Percentiles rank a stretch among this genome's conserved stretches.
phyloP scores from a whole-genome alignment of 164 flowering plant species.

The Litsea cubeba region DNA sequence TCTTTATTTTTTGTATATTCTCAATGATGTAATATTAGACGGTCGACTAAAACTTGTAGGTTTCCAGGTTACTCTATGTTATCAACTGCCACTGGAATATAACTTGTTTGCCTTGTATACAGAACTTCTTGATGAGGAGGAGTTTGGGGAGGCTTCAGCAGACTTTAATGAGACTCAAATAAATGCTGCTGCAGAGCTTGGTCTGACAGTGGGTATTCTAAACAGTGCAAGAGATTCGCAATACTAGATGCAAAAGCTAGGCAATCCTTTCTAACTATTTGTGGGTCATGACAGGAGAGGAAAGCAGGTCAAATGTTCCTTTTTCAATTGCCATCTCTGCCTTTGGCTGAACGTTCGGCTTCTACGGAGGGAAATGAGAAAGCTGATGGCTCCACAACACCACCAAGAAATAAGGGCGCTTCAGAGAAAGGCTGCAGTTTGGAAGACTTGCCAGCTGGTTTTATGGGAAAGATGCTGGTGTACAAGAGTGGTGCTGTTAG shows the following conservation, averaged over 20 bases:
- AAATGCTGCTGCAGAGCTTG: slow-evolving; percentile 65
- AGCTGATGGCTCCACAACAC: slow-evolving; percentile 8
- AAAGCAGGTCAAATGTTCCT: slow-evolving; percentile 35
- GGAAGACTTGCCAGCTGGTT: slow-evolving; percentile 53
- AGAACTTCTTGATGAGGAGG: slow-evolving; percentile 61
- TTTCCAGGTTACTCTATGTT: background rate
- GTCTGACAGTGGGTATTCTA: slow-evolving; percentile 45
- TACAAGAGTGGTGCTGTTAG: slow-evolving; percentile 79
- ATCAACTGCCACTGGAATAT: background rate
- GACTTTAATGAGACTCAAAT: slow-evolving; percentile 34
- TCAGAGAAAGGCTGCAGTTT: slow-evolving; percentile 27
- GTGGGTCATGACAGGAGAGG: slow-evolving; percentile 31
- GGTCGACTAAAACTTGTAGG: background rate
- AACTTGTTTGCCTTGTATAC: slow-evolving; percentile 14
- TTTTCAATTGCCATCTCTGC: slow-evolving; percentile 68
- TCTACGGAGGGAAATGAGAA: slow-evolving; percentile 22
- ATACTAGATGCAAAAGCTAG: background rate
- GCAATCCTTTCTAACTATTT: background rate
- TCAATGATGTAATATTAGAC: background rate
- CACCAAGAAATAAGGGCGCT: slow-evolving; percentile 7
- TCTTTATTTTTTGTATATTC: background rate
- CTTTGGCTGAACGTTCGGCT: slow-evolving; percentile 30
- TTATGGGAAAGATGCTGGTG: slow-evolving; percentile 78
- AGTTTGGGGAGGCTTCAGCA: slow-evolving; percentile 48
- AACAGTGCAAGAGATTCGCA: slow-evolving; percentile 4